Evolutionary conservation across 2,329 filamentous ascomycete species (phyloP).

Genomic region (Claviceps sp.): DNA sequence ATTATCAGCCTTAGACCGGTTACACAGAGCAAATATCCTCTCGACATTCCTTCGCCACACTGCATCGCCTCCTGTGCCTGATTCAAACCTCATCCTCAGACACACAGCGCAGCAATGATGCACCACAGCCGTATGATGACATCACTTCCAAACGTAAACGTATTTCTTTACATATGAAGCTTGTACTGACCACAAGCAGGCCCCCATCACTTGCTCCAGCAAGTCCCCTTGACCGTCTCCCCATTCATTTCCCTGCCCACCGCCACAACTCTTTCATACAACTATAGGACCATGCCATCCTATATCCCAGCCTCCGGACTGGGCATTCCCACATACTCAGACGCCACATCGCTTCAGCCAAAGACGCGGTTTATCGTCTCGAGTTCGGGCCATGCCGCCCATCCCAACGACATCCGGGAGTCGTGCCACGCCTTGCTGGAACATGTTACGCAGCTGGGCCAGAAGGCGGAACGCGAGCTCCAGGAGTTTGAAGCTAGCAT

Average conservation of each 20-base stretch:
- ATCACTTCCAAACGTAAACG: background rate
- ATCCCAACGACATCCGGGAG: slow-evolving; percentile 72
- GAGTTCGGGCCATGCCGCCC: slow-evolving; percentile 64
- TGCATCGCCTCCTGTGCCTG: background rate
- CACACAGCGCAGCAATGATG: slow-evolving; percentile 11
- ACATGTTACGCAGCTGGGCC: slow-evolving; percentile 57
- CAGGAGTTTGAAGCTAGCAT: slow-evolving; percentile 56
- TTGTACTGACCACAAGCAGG: slow-evolving; percentile 29
- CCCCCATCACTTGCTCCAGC: slow-evolving; percentile 76
- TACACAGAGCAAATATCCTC: too few relatives aligned
- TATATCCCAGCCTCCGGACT: slow-evolving; percentile 49
- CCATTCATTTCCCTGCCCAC: slow-evolving; percentile 86
- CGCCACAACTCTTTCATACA: slow-evolving; percentile 85
- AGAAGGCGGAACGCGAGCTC: slow-evolving; percentile 54
- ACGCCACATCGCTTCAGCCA: slow-evolving; percentile 21
- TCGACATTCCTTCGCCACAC: background rate
- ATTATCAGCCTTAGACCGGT: too few relatives aligned
- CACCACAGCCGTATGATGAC: slow-evolving; percentile 21
- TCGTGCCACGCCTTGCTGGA: slow-evolving; percentile 68
- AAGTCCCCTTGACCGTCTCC: slow-evolving; percentile 85
- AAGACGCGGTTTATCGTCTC: slow-evolving; percentile 66
- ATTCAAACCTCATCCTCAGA: background rate
- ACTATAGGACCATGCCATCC: slow-evolving; percentile 80
- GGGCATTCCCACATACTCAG: slow-evolving; percentile 22
- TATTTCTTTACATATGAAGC: too few relatives aligned